Base-by-base conservation (phyloP, 2,329 filamentous ascomycete genomes). In the Aureobasidium leucospermi region DNA sequence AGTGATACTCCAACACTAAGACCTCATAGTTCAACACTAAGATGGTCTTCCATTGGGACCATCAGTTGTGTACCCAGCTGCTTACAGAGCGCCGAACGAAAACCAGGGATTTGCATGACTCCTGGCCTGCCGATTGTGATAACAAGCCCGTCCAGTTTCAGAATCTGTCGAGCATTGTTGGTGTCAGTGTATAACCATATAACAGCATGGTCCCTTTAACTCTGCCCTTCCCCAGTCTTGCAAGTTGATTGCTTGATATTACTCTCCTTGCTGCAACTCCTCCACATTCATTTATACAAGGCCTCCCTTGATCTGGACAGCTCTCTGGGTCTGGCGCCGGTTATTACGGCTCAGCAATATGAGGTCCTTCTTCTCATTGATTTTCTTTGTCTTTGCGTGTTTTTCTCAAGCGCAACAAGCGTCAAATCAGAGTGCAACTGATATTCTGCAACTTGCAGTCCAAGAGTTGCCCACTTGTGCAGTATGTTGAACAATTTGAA, bases 371-470 rank as follows among this genome's bases (percentile, higher is more conserved):
- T 29, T 46, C 16, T 15, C 42, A 29, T 32, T 57, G 19, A 28
- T 38, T 4, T 23, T 45, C 4, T 29, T 57, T 13, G 53, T 47
- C 31, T 57, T 57, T 57, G 53, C 53, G n/a, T 57, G 53, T 43
- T 38, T 5, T 7, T n/a, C 41, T 45, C 53, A 46, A 31, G 3
- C 47, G 32, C 10, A 36, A 38, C 53, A 46, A 39, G 8, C 42
- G 9, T 29, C 46, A 23, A 38, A 41, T 28, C 41, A 42, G 19
- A 41, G 9, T 46, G 42, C 16, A 46, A n/a, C 53, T n/a, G 53
- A 57, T 13, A n/a, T 57, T 15, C 41, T 57, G 32, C 28, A 31
- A 29, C 41, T 57, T 38, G 53, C 53, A 46, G 41, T 43, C 11
- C 13, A 45, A 6, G 32, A 57, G 9, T 13, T 57, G 15, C 53